Base-by-base conservation (phyloP, 1,284 basidiomycete species). In the Athelia sp. region DNA sequence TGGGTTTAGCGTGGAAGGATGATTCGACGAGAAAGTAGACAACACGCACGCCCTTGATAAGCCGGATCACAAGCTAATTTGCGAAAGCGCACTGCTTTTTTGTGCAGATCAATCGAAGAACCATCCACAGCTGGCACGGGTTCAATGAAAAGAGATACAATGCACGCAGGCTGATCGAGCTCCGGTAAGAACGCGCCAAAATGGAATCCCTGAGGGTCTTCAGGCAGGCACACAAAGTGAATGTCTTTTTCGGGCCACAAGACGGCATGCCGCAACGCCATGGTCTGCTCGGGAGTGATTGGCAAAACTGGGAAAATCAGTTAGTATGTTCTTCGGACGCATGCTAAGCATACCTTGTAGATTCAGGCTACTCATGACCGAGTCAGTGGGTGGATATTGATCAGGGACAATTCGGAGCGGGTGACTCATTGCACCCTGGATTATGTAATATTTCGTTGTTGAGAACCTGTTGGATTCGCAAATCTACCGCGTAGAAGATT, bases 21-120 rank as follows among this genome's bases (percentile, higher is more conserved):
- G 6, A 40, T n/a, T 40, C 8, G 19, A 8, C 15, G 15, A 9
- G 19, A 40, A 40, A 17, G 8, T 40, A 40, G 9, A 40, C 9
- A 8, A 40, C 9, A 40, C 36, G 19, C n/a, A 51, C 58, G 70
- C 18, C 73, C 67, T 58, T 73, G 72, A 56, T 72, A 69, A n/a
- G 58, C 53, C 21, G 69, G 65, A 40, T 73, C 66, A 58, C 78
- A 84, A 13, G 81, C 76, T 59, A 84, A 82, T 59, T 83, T 83
- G 52, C 79, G 69, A 62, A 83, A 82, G n/a, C 79, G 73, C 22
- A 72, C 71, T 2, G 69, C 59, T 24, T 22, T 36, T 9, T 40
- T 49, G 17, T 23, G 24, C 10, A 23, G 35, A 18, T 44, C 52
- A 42, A 45, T 35, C 23, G 31, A 18, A 13, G 43, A 47, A 47